Conservation (phyloP, 805 yeast species). For the Myxozyma melibiosi region DNA sequence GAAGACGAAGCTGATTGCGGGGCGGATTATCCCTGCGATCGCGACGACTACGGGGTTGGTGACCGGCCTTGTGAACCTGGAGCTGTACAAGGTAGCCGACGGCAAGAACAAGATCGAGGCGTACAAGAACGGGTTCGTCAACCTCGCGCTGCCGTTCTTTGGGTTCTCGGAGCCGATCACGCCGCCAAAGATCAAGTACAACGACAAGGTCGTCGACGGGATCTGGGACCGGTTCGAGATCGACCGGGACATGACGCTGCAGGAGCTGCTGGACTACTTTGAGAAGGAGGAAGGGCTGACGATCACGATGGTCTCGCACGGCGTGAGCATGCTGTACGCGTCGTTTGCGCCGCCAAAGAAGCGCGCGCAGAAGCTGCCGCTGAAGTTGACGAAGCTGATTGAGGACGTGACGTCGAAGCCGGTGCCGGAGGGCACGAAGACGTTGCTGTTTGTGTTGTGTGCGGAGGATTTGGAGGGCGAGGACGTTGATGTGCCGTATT, state of each 20-base stretch:
- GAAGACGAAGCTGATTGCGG: constrained; percentile 96
- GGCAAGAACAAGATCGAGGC: constrained; percentile 69
- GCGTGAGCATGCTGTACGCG: constrained; percentile 86
- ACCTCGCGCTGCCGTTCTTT: constrained; percentile 91
- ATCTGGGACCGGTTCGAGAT: constrained; percentile 96
- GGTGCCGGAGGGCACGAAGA: constrained; percentile 69
- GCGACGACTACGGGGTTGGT: constrained; percentile 99
- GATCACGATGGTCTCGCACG: constrained; percentile 88
- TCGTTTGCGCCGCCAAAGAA: constrained; percentile 93
- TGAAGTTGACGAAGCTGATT: constrained; percentile 73
- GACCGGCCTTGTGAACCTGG: constrained; percentile 91
- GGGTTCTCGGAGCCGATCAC: constrained; percentile 96
- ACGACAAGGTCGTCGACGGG: constrained; percentile 74
- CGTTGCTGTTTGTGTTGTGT: constrained; percentile 84
- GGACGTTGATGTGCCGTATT: constrained; percentile 88
- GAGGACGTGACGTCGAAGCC: constrained; percentile 85
- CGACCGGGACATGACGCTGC: constrained; percentile 62
- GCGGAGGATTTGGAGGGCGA: constrained; percentile 91
- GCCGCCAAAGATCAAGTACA: constrained; percentile 80
- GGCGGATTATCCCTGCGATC: constrained; percentile 97
- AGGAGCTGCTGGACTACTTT: constrained; percentile 72
- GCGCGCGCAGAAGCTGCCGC: constrained; percentile 65
- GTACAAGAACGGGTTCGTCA: constrained; percentile 89
- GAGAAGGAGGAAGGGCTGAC: constrained; percentile 80
- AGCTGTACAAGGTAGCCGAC: constrained; percentile 86